These are phyloP conservation scores for Daldinia sp. DNA, from an alignment of 2,329 filamentous ascomycete species.

Conservation along the genomic window DNA sequence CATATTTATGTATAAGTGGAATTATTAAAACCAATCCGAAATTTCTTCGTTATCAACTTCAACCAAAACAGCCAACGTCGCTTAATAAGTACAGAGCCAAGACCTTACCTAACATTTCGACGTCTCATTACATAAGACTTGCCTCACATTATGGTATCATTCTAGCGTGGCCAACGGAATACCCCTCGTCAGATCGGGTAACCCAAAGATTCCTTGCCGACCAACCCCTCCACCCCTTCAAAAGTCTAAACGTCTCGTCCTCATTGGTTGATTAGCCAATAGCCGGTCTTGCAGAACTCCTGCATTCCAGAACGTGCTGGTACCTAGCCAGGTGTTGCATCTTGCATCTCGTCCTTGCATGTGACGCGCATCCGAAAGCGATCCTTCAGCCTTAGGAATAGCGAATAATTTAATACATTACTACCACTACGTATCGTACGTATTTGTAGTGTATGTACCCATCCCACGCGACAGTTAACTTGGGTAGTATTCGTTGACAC, in stretches of 20 bases:
- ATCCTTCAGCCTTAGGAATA: slow-evolving; percentile 34
- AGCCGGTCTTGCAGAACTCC: slow-evolving; percentile 7
- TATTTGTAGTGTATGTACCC: too few relatives aligned
- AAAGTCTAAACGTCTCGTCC: slow-evolving; percentile 15
- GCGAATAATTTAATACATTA: slow-evolving; percentile 11
- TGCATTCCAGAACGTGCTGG: slow-evolving; percentile 36
- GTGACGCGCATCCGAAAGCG: slow-evolving; percentile 16
- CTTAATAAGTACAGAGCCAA: background rate
- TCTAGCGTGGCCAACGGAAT: background rate
- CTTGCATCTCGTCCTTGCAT: slow-evolving; percentile 25
- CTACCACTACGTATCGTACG: slow-evolving; percentile 5
- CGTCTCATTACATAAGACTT: background rate
- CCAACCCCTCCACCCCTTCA: background rate
- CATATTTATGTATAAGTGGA: background rate
- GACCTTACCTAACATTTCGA: background rate
- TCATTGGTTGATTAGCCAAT: slow-evolving; percentile 1
- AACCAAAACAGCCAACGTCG: background rate
- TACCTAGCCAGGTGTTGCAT: slow-evolving; percentile 16
- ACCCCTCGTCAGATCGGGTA: slow-evolving; percentile 7
- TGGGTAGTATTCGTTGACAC: background rate
- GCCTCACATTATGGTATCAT: background rate
- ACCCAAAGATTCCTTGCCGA: background rate
- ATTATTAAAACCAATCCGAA: background rate
- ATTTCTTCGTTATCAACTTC: too few relatives aligned
- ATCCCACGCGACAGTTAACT: background rate